Evolutionary conservation across 495 filamentous ascomycete genomes (phyloP).

Genomic region (Neurospora sublineolata): DNA sequence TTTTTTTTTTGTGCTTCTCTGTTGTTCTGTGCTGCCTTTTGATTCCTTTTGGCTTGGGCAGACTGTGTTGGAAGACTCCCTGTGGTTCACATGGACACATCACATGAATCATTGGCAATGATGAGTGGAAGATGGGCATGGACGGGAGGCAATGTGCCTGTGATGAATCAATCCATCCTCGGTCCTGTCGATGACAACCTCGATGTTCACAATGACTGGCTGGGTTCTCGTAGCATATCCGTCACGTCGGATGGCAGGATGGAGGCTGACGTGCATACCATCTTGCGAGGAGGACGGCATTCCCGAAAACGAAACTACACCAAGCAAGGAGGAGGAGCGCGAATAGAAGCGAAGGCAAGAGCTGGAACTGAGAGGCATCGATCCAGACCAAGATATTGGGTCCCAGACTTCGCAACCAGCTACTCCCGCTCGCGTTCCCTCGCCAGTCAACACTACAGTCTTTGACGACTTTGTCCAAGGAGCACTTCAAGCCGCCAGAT

Average conservation of each 20-base stretch:
- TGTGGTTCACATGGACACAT: neutral
- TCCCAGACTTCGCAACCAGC: neutral
- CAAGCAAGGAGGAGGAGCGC: conserved; percentile 20
- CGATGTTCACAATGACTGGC: neutral
- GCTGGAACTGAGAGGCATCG: conserved; percentile 13
- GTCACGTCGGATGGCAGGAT: neutral
- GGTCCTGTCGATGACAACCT: neutral
- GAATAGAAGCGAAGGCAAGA: conserved; percentile 16
- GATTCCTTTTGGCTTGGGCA: neutral
- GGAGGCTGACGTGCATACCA: neutral
- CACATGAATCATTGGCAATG: neutral
- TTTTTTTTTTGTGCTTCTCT: neutral
- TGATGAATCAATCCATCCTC: neutral
- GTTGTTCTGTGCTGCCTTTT: neutral
- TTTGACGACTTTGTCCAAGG: conserved; percentile 15
- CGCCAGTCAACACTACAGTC: neutral
- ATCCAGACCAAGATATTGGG: conserved; percentile 10
- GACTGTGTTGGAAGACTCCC: neutral
- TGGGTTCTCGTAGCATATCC: neutral
- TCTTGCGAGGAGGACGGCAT: conserved; percentile 23
- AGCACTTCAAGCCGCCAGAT: conserved; percentile 2
- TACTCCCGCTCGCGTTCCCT: neutral
- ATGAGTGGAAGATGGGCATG: neutral
- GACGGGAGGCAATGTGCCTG: neutral
- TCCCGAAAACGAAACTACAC: conserved; percentile 18